A percentile compares a stretch with the other conserved stretches of the same genome.
These are phyloP conservation scores for Platanthera zijinensis DNA, from an alignment of 106 monocot species.

Conservation along the genomic window DNA sequence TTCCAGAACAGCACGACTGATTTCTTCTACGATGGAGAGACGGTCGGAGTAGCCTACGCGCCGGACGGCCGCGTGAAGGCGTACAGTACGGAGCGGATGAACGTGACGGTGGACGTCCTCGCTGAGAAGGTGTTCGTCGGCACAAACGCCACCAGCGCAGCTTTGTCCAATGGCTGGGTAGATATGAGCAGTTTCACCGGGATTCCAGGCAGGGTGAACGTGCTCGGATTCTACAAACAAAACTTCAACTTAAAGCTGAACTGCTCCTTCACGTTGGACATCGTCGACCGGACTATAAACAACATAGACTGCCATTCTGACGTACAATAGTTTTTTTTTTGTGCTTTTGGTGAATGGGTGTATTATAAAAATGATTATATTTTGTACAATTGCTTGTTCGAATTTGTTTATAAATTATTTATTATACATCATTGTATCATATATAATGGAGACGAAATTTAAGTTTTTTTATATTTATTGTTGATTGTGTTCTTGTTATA, in stretches of 20 bases:
- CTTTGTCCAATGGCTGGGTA: neutral
- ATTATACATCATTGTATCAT: too few species aligned
- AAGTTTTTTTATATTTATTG: too few species aligned
- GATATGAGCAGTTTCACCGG: constrained; percentile 33
- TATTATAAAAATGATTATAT: too few species aligned
- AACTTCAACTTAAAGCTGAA: constrained; percentile 22
- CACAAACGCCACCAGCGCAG: neutral
- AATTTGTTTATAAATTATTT: too few species aligned
- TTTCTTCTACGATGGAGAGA: constrained; percentile 38
- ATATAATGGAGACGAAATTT: too few species aligned
- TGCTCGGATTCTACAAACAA: constrained; percentile 31
- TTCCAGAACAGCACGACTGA: constrained; percentile 53
- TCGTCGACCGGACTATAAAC: neutral
- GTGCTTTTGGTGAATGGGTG: too few species aligned
- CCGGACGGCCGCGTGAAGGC: constrained; percentile 34
- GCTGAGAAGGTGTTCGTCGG: constrained; percentile 18
- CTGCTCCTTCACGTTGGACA: constrained; percentile 26
- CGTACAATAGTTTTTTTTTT: neutral
- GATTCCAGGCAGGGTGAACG: constrained; percentile 24
- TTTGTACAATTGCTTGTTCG: too few species aligned
- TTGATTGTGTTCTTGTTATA: too few species aligned
- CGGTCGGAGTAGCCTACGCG: constrained; percentile 49
- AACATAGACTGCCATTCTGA: neutral
- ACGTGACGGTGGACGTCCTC: constrained; percentile 59
- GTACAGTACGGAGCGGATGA: constrained; percentile 42